phyloP scores from a whole-genome alignment of 2,329 filamentous ascomycete genomes.

The Escovopsis sp. region DNA sequence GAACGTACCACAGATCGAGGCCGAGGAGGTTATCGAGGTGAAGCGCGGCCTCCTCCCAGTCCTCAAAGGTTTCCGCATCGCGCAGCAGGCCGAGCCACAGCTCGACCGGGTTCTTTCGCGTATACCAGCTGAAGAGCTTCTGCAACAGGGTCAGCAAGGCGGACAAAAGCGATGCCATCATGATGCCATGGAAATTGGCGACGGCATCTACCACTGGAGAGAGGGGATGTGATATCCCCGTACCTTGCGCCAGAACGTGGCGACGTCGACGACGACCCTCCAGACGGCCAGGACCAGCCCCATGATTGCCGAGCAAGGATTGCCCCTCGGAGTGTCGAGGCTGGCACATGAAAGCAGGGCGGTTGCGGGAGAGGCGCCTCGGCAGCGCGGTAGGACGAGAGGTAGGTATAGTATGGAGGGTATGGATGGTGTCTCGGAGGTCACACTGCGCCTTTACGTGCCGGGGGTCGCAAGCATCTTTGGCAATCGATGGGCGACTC shows the following conservation, averaged over 20 bases:
- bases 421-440: too few relatives aligned
- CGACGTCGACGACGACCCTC: conserved; percentile 45
- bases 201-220: too few relatives aligned
- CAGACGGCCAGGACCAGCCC: conserved; percentile 34
- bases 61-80: conserved; percentile 58
- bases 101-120: conserved; percentile 46
- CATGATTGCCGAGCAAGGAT: conserved; percentile 23
- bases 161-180: conserved; percentile 2
- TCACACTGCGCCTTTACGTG: too few relatives aligned
- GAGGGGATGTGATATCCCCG: too few relatives aligned
- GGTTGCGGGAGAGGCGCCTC: too few relatives aligned
- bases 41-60: conserved; percentile 76
- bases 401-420: too few relatives aligned
- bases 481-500: too few relatives aligned
- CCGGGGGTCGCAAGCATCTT: too few relatives aligned
- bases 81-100: conserved; percentile 51
- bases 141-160: conserved; percentile 23
- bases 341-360: too few relatives aligned
- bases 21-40: conserved; percentile 71
- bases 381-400: too few relatives aligned
- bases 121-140: conserved; percentile 56
- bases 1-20: conserved; percentile 59
- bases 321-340: too few relatives aligned
- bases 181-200: neutral
- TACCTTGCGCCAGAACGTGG: conserved; percentile 48